Percentiles rank a stretch among this genome's conserved stretches.
Evolutionary conservation across 2,329 filamentous ascomycete genomes (phyloP).

Genomic region (Metarhizium rileyi): DNA sequence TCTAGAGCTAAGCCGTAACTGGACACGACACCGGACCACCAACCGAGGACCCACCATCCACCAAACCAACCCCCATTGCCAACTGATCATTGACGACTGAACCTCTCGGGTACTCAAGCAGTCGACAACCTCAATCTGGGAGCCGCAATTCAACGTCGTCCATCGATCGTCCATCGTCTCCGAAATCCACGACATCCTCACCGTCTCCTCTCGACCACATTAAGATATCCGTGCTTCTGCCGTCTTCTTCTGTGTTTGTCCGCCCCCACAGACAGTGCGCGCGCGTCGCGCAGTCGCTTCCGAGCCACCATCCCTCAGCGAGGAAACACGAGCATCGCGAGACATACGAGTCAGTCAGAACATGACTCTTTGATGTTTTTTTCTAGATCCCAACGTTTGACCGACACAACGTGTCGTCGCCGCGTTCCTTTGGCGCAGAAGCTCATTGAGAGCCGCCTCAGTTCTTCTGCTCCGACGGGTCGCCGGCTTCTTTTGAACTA

Average conservation of each 20-base stretch:
- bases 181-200: constrained; percentile 2
- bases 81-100: not conserved
- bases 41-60: not conserved
- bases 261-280: not conserved
- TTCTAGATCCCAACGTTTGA: not conserved
- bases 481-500: not conserved
- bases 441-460: not conserved
- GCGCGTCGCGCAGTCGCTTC: not conserved
- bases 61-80: constrained; percentile 1
- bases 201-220: not conserved
- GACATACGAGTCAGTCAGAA: not conserved
- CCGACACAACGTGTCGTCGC: not conserved
- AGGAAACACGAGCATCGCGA: not conserved
- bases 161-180: not conserved
- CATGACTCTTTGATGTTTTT: not conserved
- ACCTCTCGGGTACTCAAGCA: not conserved
- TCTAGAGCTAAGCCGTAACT: constrained; percentile 9
- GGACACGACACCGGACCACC: constrained; percentile 4
- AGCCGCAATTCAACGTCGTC: constrained; percentile 8
- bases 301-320: not conserved
- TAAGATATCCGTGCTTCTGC: not conserved
- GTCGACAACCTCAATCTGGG: not conserved
- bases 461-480: not conserved
- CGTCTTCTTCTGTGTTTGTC: not conserved
- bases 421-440: not conserved